Base-by-base conservation (phyloP, 768 basidiomycete genomes). In the Tricholoma furcatifolium region DNA sequence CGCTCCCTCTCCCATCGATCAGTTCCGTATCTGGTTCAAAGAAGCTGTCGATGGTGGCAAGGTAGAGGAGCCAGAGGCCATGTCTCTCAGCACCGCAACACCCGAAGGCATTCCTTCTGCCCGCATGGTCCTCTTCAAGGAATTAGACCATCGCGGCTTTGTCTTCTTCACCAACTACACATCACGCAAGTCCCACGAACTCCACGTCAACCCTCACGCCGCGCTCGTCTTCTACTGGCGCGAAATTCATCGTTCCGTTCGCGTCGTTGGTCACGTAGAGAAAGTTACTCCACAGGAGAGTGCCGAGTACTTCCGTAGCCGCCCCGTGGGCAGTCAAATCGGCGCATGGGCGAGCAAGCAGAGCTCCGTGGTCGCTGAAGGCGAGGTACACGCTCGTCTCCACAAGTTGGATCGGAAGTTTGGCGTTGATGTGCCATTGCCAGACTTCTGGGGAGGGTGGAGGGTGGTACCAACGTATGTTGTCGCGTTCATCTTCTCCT, bases 391-490 rank as follows among this genome's bases (percentile, higher is more conserved):
- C 44, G 73, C 72, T 20, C 78, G 86, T 36, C 70, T 94, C 14
- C 71, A 84, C 53, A 74, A 75, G 63, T 62, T 87, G 18, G 73
- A 81, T 64, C 72, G 79, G 43, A 76, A 76, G 32, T 93, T 91
- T 63, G 75, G 74, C 1, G 74, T 65, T 10, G 74, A 83, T 24
- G 75, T 97, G 11, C 87, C 90, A 0, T 74, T 87, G 43, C 96
- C 96, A 3, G 85, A 91, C 7, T 92, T 91, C 67, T 98, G 96
- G 96, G 96, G 96, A 55, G 96, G 96, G 4, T 97, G 93, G 89
- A 79, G 96, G 60, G 79, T 98, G 31, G 77, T 98, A n/a, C 96
- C 96, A 23, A 79, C 79, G 93, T 96, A 61, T 62, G 85, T 77
- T 4, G 85, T 77, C 4, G 10, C 11, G 35, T 24, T 45, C 40